Conservation (phyloP, 495 filamentous ascomycete genomes). For the Parmelia sp. region DNA sequence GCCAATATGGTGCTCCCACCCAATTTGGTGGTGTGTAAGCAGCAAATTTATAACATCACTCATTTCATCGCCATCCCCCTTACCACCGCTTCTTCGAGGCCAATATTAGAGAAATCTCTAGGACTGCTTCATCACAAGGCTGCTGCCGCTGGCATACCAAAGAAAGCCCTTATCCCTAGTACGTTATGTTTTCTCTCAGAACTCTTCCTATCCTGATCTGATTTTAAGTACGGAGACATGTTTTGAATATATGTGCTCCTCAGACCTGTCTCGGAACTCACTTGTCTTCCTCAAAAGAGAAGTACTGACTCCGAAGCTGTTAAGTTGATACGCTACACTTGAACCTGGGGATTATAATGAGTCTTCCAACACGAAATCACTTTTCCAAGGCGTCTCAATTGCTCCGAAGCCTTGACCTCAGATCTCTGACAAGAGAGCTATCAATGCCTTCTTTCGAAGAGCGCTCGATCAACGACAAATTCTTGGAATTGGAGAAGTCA, state of each 20-base stretch:
- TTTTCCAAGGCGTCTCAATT: neutral
- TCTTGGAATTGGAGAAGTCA: neutral
- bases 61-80: slow-evolving; percentile 6
- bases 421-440: neutral
- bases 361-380: neutral
- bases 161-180: neutral
- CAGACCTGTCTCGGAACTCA: too few species aligned
- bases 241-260: too few species aligned
- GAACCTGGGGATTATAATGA: neutral
- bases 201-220: too few species aligned
- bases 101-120: neutral
- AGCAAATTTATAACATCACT: neutral
- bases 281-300: too few species aligned
- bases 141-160: neutral
- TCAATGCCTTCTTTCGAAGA: neutral
- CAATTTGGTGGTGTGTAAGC: neutral
- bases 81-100: neutral
- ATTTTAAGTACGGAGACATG: too few species aligned
- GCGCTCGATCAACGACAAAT: neutral
- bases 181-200: too few species aligned
- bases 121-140: neutral
- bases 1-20: neutral
- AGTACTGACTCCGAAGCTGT: too few species aligned
- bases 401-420: neutral
- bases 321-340: neutral